Conservation (phyloP, 768 basidiomycete genomes). For the Pulveroboletus ravenelii region DNA sequence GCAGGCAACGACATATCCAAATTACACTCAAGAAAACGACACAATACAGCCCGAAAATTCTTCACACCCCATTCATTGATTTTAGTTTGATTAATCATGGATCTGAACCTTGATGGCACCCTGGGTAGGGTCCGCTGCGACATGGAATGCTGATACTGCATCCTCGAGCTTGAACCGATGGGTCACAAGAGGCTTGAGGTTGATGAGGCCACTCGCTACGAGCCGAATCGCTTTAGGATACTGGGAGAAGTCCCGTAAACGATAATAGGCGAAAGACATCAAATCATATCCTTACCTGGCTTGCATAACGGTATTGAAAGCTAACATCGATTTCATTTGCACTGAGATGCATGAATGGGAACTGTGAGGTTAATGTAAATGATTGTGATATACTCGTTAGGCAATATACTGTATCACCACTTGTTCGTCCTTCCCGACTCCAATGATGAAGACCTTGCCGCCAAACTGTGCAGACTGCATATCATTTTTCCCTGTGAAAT, state of each 20-base stretch:
- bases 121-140: constrained; percentile 61
- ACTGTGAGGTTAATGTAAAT: constrained; percentile 30
- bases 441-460: constrained; percentile 66
- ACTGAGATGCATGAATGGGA: constrained; percentile 71
- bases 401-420: constrained; percentile 32
- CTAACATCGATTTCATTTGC: constrained; percentile 66
- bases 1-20: too few species aligned
- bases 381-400: background rate
- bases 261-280: background rate
- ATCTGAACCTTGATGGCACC: constrained; percentile 72
- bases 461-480: constrained; percentile 57
- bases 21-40: background rate
- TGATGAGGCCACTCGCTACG: constrained; percentile 66
- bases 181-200: constrained; percentile 77
- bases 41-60: background rate
- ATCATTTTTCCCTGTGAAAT: background rate
- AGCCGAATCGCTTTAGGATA: constrained; percentile 85
- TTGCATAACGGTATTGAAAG: constrained; percentile 67
- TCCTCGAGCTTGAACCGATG: constrained; percentile 69
- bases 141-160: constrained; percentile 74
- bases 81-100: constrained; percentile 35
- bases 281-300: constrained; percentile 37
- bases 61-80: background rate
- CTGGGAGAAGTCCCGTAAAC: constrained; percentile 25
- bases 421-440: constrained; percentile 63